Evolutionary conservation across 1,139 yeast species (phyloP).

Genomic region (Debaryomyces fabryi): DNA sequence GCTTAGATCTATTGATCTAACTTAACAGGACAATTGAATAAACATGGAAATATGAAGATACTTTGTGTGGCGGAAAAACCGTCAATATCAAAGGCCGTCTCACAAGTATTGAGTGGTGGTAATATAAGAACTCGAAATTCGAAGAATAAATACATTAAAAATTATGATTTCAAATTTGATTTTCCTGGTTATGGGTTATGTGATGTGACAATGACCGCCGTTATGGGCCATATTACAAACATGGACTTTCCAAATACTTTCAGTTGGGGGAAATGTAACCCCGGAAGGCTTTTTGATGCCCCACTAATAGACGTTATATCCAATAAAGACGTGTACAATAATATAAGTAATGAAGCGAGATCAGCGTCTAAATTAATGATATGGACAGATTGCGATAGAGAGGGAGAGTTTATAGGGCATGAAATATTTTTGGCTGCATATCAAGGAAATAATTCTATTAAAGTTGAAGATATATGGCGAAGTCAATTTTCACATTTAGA

Average conservation of each 20-base stretch:
- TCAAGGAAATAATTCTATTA: slow-evolving; percentile 52
- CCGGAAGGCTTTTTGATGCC: slow-evolving; percentile 68
- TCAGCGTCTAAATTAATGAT: slow-evolving; percentile 70
- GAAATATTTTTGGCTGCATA: slow-evolving; percentile 75
- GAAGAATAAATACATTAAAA: slow-evolving; percentile 66
- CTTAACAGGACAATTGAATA: neutral
- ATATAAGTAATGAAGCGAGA: slow-evolving; percentile 69
- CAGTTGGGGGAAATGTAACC: slow-evolving; percentile 71
- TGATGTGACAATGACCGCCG: slow-evolving; percentile 89
- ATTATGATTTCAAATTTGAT: slow-evolving; percentile 74
- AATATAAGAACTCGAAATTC: slow-evolving; percentile 50
- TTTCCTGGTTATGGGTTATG: slow-evolving; percentile 65
- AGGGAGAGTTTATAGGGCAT: slow-evolving; percentile 94
- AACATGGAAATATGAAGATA: slow-evolving; percentile 53
- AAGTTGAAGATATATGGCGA: slow-evolving; percentile 56
- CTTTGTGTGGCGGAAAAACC: slow-evolving; percentile 98
- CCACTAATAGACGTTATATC: slow-evolving; percentile 52
- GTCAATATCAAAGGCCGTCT: slow-evolving; percentile 87
- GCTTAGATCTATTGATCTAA: neutral
- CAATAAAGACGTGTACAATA: slow-evolving; percentile 58
- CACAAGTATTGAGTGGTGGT: slow-evolving; percentile 78
- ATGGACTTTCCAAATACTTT: slow-evolving; percentile 67
- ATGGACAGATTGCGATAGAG: slow-evolving; percentile 99
- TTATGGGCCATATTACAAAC: slow-evolving; percentile 77
- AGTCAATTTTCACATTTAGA: slow-evolving; percentile 91